These are phyloP conservation scores for Silene noctiflora DNA, from an alignment of 179 eudicot genomes.

Conservation along the genomic window DNA sequence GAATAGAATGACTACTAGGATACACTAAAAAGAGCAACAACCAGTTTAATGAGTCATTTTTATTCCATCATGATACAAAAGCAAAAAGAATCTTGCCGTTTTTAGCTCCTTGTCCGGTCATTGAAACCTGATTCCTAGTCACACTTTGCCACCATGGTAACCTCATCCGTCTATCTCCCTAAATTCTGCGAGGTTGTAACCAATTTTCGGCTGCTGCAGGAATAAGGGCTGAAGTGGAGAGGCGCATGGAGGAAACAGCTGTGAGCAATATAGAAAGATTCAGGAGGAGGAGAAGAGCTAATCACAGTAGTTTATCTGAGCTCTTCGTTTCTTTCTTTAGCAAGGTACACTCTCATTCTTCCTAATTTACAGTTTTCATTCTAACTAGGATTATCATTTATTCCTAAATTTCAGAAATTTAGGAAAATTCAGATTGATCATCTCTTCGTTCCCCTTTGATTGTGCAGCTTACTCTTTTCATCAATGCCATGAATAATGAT, in stretches of 20 bases:
- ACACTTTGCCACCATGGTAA: too few species aligned
- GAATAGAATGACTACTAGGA: too few species aligned
- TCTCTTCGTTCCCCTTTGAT: background rate
- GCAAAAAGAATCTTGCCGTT: too few species aligned
- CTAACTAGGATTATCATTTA: background rate
- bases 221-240: constrained; percentile 68
- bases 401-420: too few species aligned
- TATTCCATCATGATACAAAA: too few species aligned
- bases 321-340: constrained; percentile 73
- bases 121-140: too few species aligned
- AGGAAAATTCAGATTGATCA: too few species aligned
- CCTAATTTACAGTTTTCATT: background rate
- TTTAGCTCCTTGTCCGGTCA: too few species aligned
- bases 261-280: constrained; percentile 53
- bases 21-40: too few species aligned
- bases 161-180: background rate
- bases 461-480: background rate
- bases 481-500: background rate
- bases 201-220: constrained; percentile 43
- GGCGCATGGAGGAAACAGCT: constrained; percentile 57
- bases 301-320: constrained; percentile 59
- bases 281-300: constrained; percentile 41
- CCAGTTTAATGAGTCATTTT: too few species aligned
- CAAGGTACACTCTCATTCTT: constrained; percentile 43
- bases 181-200: background rate